These are phyloP conservation scores for Cyberlindnera maclurae DNA, from an alignment of 805 yeast genomes.

Conservation along the genomic window DNA sequence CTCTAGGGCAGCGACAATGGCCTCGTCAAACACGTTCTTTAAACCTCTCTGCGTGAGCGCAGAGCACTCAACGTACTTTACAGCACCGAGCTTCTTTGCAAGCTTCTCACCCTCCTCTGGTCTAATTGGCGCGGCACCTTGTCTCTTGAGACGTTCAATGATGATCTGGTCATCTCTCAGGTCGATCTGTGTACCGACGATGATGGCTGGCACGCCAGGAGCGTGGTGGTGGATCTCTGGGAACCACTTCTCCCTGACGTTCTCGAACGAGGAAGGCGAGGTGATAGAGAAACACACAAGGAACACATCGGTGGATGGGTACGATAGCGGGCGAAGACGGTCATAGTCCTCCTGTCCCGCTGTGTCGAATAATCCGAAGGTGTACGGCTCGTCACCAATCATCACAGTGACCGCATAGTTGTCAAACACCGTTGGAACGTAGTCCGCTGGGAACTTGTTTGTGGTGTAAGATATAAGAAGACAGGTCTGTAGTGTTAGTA, in stretches of 20 bases:
- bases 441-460: constrained; percentile 95
- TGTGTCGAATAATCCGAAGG: constrained; percentile 94
- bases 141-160: constrained; percentile 83
- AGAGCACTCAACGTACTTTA: constrained; percentile 95
- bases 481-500: constrained; percentile 52
- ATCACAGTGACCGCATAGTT: constrained; percentile 91
- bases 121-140: constrained; percentile 79
- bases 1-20: constrained; percentile 95
- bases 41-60: constrained; percentile 96
- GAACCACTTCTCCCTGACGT: constrained; percentile 97
- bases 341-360: constrained; percentile 99
- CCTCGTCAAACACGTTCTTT: constrained; percentile 97
- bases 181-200: constrained; percentile 96
- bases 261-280: constrained; percentile 95
- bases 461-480: constrained; percentile 93
- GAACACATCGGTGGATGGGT: constrained; percentile 96
- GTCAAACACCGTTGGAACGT: constrained; percentile 97
- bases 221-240: constrained; percentile 98
- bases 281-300: constrained; percentile 94
- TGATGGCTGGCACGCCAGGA: constrained; percentile 95
- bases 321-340: constrained; percentile 90
- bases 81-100: constrained; percentile 91
- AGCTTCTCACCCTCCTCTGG: constrained; percentile 85
- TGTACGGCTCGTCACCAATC: constrained; percentile 97
- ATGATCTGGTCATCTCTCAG: constrained; percentile 89